Evolutionary conservation across 257 asterid genomes (phyloP).

Genomic region (Voacanga thouarsii): DNA sequence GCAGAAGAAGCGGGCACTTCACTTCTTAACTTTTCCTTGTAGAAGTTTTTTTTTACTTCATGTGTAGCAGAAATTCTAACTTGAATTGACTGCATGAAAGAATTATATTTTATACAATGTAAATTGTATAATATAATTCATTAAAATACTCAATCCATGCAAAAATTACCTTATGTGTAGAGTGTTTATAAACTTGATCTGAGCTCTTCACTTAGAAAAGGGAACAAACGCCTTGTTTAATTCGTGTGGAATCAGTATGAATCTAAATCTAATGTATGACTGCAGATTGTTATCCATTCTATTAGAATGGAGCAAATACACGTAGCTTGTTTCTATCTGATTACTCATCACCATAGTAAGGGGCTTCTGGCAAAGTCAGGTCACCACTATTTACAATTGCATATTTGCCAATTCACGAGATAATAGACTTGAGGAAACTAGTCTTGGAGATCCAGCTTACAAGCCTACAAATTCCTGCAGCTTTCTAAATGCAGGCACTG

Average conservation of each 20-base stretch:
- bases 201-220: no score
- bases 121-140: no score
- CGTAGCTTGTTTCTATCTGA: background rate
- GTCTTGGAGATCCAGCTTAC: background rate
- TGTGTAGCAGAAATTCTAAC: no score
- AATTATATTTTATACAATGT: no score
- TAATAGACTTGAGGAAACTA: no score
- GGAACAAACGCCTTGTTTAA: background rate
- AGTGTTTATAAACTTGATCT: no score
- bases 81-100: no score
- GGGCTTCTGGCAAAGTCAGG: background rate
- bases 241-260: background rate
- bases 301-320: background rate
- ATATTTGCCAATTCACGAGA: background rate
- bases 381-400: constrained; percentile 1
- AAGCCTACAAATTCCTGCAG: background rate
- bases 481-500: background rate
- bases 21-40: background rate
- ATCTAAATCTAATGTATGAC: background rate
- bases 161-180: no score
- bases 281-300: background rate
- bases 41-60: no score
- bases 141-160: no score
- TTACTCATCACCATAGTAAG: background rate
- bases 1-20: background rate